Conservation (phyloP, 2,329 filamentous ascomycete genomes). For the Thielaviopsis punctulata region DNA sequence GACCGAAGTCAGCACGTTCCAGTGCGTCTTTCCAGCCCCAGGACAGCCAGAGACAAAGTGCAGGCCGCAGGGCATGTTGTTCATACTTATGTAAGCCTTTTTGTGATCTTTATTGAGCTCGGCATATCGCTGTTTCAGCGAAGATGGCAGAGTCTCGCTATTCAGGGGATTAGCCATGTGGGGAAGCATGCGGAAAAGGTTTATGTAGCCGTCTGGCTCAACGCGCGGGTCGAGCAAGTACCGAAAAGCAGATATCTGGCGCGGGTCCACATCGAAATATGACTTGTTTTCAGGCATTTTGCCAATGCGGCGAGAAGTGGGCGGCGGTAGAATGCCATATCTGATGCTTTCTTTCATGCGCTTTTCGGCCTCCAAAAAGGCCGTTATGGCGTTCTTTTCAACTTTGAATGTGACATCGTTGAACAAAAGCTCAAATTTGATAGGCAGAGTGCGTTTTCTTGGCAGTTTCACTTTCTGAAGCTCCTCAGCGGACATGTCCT, state of each 20-base stretch:
- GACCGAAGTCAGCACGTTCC: slow-evolving; percentile 26
- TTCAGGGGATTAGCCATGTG: slow-evolving; percentile 19
- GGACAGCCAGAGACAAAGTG: slow-evolving; percentile 30
- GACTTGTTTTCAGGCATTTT: background rate
- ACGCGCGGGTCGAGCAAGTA: slow-evolving; percentile 20
- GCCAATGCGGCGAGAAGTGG: background rate
- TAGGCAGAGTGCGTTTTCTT: background rate
- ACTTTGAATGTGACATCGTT: slow-evolving; percentile 7
- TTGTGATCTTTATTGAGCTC: slow-evolving; percentile 24
- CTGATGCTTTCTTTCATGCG: slow-evolving; percentile 3
- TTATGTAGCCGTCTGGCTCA: slow-evolving; percentile 13
- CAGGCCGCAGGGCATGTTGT: slow-evolving; percentile 24
- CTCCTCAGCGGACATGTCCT: background rate
- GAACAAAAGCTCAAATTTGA: slow-evolving; percentile 2
- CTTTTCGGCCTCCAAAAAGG: slow-evolving; percentile 5
- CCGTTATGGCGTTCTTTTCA: slow-evolving; percentile 8
- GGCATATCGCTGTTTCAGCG: slow-evolving; percentile 17
- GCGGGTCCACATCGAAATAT: background rate
- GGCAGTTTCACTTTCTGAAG: background rate
- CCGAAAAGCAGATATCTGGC: slow-evolving; percentile 16
- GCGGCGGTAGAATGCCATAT: background rate
- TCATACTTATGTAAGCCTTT: slow-evolving; percentile 20
- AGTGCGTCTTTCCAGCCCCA: slow-evolving; percentile 30
- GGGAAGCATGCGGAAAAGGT: slow-evolving; percentile 18
- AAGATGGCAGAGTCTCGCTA: slow-evolving; percentile 13